A percentile compares a stretch with the other conserved stretches of the same genome.
These are phyloP conservation scores for Starmerella floris DNA, from an alignment of 805 yeast species.

Conservation along the genomic window DNA sequence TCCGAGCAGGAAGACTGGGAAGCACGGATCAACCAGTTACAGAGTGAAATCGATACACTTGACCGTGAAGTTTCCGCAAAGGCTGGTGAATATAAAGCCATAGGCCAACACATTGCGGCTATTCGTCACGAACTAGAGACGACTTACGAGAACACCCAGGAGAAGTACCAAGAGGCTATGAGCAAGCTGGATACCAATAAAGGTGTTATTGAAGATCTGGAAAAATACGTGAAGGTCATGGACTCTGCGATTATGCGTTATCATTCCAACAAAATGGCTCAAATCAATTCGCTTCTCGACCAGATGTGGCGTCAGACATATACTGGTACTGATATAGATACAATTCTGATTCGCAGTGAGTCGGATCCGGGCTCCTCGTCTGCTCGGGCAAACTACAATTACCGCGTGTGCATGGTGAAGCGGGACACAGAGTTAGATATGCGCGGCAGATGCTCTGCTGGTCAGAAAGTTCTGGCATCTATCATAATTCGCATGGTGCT, in stretches of 20 bases:
- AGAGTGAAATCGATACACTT: constrained; percentile 38
- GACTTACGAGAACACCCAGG: constrained; percentile 59
- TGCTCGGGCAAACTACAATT: constrained; percentile 55
- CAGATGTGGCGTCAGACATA: constrained; percentile 92
- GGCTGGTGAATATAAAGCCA: constrained; percentile 73
- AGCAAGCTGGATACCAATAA: constrained; percentile 62
- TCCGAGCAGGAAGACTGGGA: constrained; percentile 49
- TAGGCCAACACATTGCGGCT: constrained; percentile 52
- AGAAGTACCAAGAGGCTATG: constrained; percentile 53
- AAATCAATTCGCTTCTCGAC: constrained; percentile 72
- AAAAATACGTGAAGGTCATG: constrained; percentile 67
- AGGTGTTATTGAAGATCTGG: constrained; percentile 67
- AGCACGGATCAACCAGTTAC: constrained; percentile 38
- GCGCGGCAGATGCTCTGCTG: constrained; percentile 98
- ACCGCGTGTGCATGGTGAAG: constrained; percentile 89
- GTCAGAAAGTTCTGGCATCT: constrained; percentile 88
- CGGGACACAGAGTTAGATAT: constrained; percentile 85
- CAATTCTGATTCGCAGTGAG: constrained; percentile 75
- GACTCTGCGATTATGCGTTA: constrained; percentile 89
- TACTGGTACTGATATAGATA: constrained; percentile 88
- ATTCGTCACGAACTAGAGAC: constrained; percentile 47
- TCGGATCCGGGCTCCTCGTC: constrained; percentile 34
- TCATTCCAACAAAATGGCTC: constrained; percentile 84
- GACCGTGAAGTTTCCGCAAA: constrained; percentile 61
- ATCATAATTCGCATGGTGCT: constrained; percentile 81